Conservation (phyloP, 192 early-diverging fungal species). For the Gigaspora rosea region DNA sequence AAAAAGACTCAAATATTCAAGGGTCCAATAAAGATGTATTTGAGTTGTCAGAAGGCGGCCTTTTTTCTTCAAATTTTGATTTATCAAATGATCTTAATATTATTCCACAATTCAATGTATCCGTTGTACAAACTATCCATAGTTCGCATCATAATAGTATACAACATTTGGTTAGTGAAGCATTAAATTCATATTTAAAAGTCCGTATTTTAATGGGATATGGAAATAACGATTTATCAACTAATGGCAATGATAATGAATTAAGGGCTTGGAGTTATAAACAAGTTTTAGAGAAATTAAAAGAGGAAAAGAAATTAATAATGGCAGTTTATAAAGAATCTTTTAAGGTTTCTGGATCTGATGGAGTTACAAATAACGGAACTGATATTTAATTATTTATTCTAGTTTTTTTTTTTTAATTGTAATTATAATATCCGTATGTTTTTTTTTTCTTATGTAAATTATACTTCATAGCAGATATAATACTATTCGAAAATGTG, state of each 20-base stretch:
- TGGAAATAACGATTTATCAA: neutral
- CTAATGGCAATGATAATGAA: conserved; percentile 1
- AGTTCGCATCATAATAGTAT: neutral
- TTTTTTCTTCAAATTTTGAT: neutral
- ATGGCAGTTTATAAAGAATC: conserved; percentile 7
- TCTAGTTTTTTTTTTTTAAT: too few relatives aligned
- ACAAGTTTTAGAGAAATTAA: conserved; percentile 24
- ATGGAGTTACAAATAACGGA: neutral
- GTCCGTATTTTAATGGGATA: conserved; percentile 30
- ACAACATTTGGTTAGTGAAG: conserved; percentile 3
- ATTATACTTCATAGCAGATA: too few relatives aligned
- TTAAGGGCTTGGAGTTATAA: conserved; percentile 16
- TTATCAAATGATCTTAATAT: neutral
- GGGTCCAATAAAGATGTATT: neutral
- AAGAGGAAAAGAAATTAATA: conserved; percentile 14
- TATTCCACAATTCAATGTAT: neutral
- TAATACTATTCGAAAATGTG: too few relatives aligned
- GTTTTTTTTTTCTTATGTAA: too few relatives aligned
- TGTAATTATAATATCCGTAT: too few relatives aligned
- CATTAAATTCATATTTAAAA: conserved; percentile 10
- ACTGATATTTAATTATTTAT: neutral
- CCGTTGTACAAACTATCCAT: neutral
- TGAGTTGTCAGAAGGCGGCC: neutral
- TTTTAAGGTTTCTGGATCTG: conserved; percentile 6
- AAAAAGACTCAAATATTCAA: neutral